Base-by-base conservation (phyloP, 208 protist species). In the Acanthamoeba lugdunensis region DNA sequence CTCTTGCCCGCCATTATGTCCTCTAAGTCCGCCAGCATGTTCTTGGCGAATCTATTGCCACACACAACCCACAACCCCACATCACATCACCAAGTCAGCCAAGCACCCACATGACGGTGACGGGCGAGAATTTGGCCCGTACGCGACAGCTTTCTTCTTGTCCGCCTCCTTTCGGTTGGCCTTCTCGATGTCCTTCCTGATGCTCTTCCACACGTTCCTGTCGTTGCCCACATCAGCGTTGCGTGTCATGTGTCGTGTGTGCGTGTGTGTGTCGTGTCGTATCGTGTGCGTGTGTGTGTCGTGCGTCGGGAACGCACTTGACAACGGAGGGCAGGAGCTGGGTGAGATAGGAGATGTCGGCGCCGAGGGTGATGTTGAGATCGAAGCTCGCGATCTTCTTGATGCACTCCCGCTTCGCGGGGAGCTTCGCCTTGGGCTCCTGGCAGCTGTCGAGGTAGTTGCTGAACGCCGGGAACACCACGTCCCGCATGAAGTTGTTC, bases 381-480 rank as follows among this genome's bases (percentile, higher is more conserved):
- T 85, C 77, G 21, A 85, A 58, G 77, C 45, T 85, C 8, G 28
- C 45, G 77, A 85, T 85, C 48, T 85, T 85, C 48, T 85, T 85
- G 45, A 85, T 85, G 45, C 77, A 85, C 18, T 85, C 77, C 16
- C 77, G 77, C 48, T 37, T 85, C 23, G 77, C 77, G 14, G 77
- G 4, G 11, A 85, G n/a, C 77, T 85, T 85, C 4, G 77, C 77
- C 48, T 58, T 85, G 45, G 77, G 77, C 48, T 85, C 77, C 50
- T 85, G 45, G 50, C 77, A 85, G 14, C 48, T 16, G n/a, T 30
- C 50, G 77, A 85, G 77, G 48, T 85, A 85, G 23, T 16, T 85
- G 16, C n/a, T 21, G 48, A 85, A 85, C 30, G 77, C 77, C 50
- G 77, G 77, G 77, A 85, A 85, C 45, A 85, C 77, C 9, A 85